These are phyloP conservation scores for Colletotrichum orchidophilum DNA, from an alignment of 2,329 filamentous ascomycete species.

Conservation along the genomic window DNA sequence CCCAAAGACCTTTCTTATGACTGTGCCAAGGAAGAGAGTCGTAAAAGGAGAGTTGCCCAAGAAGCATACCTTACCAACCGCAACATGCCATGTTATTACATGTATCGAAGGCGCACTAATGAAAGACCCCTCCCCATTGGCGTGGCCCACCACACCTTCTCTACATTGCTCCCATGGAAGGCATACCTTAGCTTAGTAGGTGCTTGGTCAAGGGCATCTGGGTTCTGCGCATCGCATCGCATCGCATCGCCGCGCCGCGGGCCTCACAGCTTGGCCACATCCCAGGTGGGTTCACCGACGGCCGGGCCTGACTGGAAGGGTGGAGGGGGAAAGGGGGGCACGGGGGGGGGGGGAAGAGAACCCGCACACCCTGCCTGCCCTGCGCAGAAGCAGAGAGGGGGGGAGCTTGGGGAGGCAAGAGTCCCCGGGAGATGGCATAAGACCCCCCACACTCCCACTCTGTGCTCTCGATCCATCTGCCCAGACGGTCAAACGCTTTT, in stretches of 20 bases:
- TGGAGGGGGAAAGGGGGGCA: background rate
- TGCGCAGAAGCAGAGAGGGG: background rate
- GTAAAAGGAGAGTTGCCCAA: background rate
- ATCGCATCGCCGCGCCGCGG: constrained; percentile 15
- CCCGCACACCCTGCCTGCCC: background rate
- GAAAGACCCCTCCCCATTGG: constrained; percentile 9
- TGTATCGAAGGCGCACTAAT: background rate
- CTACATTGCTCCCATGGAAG: constrained; percentile 12
- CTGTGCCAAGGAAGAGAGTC: background rate
- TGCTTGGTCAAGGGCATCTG: constrained; percentile 13
- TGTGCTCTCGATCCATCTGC: background rate
- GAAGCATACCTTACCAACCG: constrained; percentile 16
- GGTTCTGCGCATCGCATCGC: constrained; percentile 16
- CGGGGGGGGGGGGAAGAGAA: background rate
- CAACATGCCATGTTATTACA: constrained; percentile 2
- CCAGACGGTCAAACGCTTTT: constrained; percentile 15
- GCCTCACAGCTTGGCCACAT: constrained; percentile 7
- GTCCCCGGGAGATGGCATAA: constrained; percentile 30
- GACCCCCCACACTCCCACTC: constrained; percentile 28
- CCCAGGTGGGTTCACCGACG: constrained; percentile 1
- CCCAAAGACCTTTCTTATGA: background rate
- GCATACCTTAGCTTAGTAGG: background rate
- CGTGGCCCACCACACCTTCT: constrained; percentile 27
- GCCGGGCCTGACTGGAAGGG: constrained; percentile 6
- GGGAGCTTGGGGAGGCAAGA: constrained; percentile 2